phyloP scores from a whole-genome alignment of 805 yeast species.

The Saccharomycopsis fibuligera region DNA sequence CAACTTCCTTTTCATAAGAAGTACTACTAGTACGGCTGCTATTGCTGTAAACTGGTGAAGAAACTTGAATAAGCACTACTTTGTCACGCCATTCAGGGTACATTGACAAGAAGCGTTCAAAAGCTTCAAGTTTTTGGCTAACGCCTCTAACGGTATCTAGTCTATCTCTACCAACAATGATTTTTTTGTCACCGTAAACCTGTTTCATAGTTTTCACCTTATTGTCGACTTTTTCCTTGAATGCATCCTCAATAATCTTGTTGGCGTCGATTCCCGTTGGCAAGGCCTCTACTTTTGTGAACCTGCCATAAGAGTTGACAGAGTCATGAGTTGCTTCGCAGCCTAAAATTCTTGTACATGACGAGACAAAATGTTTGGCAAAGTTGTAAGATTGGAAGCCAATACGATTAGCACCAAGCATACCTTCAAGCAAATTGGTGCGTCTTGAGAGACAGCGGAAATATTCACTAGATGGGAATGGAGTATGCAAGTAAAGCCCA shows the following conservation, averaged over 20 bases:
- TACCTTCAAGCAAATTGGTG: constrained; percentile 75
- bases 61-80: constrained; percentile 87
- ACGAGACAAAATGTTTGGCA: constrained; percentile 83
- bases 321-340: constrained; percentile 56
- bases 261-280: constrained; percentile 88
- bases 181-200: constrained; percentile 57
- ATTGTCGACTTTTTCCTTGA: constrained; percentile 40
- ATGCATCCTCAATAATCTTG: constrained; percentile 55
- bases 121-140: constrained; percentile 86
- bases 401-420: constrained; percentile 82
- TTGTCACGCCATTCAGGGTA: constrained; percentile 88
- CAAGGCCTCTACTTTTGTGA: constrained; percentile 63
- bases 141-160: constrained; percentile 91
- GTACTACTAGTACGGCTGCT: constrained; percentile 39
- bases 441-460: constrained; percentile 85
- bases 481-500: constrained; percentile 78
- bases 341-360: constrained; percentile 84
- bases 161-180: constrained; percentile 91
- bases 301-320: constrained; percentile 70
- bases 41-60: constrained; percentile 65
- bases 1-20: constrained; percentile 65
- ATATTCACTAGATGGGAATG: constrained; percentile 94
- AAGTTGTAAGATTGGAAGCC: constrained; percentile 84
- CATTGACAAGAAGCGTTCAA: constrained; percentile 79
- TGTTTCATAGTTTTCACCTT: constrained; percentile 61